phyloP scores from a whole-genome alignment of 768 basidiomycete species.

The Tricholomella constricta region DNA sequence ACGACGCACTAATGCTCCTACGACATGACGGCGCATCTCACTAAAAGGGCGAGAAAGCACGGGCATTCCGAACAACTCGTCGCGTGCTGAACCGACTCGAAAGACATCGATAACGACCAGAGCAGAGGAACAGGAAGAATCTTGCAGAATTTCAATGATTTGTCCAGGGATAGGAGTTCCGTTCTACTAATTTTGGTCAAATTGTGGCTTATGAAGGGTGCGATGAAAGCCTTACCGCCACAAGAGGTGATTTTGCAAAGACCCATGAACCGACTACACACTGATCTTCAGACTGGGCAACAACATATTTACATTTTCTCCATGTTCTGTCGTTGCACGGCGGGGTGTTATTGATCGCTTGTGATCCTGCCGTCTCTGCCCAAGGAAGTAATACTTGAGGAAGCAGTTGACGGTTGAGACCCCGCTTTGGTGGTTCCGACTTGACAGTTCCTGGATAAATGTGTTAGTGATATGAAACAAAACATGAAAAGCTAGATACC shows the following conservation, averaged over 20 bases:
- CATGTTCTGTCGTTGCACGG: conserved; percentile 8
- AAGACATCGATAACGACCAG: conserved; percentile 20
- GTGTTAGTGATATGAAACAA: no score
- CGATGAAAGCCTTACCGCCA: conserved; percentile 5
- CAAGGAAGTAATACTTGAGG: conserved; percentile 4
- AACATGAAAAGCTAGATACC: conserved; percentile 10
- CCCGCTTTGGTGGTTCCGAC: conserved; percentile 11
- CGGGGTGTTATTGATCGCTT: conserved; percentile 15
- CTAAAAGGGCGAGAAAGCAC: conserved; percentile 16
- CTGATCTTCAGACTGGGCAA: conserved; percentile 20
- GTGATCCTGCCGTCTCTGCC: conserved; percentile 13
- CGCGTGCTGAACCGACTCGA: conserved; percentile 11
- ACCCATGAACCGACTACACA: no score
- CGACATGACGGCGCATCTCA: conserved; percentile 7
- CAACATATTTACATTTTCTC: conserved; percentile 15
- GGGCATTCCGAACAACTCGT: conserved; percentile 25
- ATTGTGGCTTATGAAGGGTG: not conserved
- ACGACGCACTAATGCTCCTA: conserved; percentile 17
- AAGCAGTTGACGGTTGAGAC: not conserved
- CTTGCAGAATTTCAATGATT: conserved; percentile 21
- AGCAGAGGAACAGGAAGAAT: not conserved
- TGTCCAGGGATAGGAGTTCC: conserved; percentile 14
- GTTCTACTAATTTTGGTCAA: conserved; percentile 4
- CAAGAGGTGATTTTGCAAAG: conserved; percentile 22
- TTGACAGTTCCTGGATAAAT: conserved; percentile 11